phyloP scores from a whole-genome alignment of 129 eudicot genomes.

The Escallonia herrerae region DNA sequence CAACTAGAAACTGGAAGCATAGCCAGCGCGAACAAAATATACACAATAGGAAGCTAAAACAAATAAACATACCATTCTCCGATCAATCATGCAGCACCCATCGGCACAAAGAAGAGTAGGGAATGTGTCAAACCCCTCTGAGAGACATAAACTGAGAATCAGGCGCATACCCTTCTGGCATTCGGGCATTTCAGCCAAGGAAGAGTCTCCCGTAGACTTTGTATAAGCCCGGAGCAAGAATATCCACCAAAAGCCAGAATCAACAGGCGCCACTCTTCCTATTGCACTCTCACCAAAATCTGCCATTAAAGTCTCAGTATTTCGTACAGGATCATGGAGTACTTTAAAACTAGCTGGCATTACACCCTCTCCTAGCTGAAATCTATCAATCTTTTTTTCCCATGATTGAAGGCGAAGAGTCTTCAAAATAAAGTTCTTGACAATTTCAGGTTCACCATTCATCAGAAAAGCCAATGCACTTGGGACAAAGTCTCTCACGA shows the following conservation, averaged over 20 bases:
- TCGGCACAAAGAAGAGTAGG: conserved; percentile 99
- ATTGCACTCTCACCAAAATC: conserved; percentile 98
- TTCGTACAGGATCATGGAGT: conserved; percentile 73
- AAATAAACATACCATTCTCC: conserved; percentile 70
- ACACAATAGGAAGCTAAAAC: background rate
- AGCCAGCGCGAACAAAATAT: background rate
- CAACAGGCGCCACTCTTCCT: conserved; percentile 96
- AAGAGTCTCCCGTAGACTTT: conserved; percentile 81
- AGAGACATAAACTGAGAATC: conserved; percentile 85
- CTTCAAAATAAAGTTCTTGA: conserved; percentile 72
- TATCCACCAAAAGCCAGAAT: conserved; percentile 99
- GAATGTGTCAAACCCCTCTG: conserved; percentile 95
- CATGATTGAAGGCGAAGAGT: conserved; percentile 94
- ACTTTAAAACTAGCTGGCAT: conserved; percentile 99
- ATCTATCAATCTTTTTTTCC: conserved; percentile 91
- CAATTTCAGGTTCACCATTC: conserved; percentile 95
- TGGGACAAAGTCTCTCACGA: conserved; percentile 82
- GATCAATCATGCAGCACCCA: conserved; percentile 98
- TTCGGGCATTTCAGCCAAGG: conserved; percentile 83
- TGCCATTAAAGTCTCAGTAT: conserved; percentile 76
- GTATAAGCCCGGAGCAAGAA: conserved; percentile 90
- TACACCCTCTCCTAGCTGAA: conserved; percentile 91
- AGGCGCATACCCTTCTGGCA: conserved; percentile 95
- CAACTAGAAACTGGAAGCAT: background rate
- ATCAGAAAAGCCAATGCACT: conserved; percentile 94